phyloP scores from a whole-genome alignment of 2,329 filamentous ascomycete species.

The Diplocarpon mali region DNA sequence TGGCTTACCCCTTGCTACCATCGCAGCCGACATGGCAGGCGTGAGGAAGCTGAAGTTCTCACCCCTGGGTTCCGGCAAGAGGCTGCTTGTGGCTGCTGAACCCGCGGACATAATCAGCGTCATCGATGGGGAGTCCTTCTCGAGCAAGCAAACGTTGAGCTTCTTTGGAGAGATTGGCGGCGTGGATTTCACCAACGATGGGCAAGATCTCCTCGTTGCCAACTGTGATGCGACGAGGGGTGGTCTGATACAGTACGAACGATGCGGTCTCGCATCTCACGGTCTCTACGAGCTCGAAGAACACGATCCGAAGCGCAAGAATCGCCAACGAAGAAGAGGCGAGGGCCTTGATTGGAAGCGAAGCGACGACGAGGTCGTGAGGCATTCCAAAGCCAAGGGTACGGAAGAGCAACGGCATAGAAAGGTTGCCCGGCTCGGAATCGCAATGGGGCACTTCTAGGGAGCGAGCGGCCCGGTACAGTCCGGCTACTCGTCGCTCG shows the following conservation, averaged over 20 bases:
- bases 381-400: constrained; percentile 6
- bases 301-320: background rate
- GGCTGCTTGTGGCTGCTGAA: constrained; percentile 61
- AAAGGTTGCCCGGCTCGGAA: constrained; percentile 7
- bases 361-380: constrained; percentile 4
- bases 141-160: constrained; percentile 57
- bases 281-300: constrained; percentile 16
- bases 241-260: constrained; percentile 34
- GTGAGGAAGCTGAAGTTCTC: constrained; percentile 62
- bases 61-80: constrained; percentile 54
- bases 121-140: constrained; percentile 55
- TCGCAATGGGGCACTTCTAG: constrained; percentile 10
- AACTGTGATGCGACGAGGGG: constrained; percentile 56
- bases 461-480: constrained; percentile 8
- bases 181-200: constrained; percentile 53
- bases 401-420: constrained; percentile 6
- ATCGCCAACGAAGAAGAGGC: background rate
- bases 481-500: background rate
- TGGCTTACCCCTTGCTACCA: constrained; percentile 38
- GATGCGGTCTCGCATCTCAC: constrained; percentile 21
- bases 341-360: constrained; percentile 9
- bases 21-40: constrained; percentile 56
- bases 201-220: constrained; percentile 55
- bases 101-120: constrained; percentile 64
- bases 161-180: constrained; percentile 69